Evolutionary conservation across 2,329 filamentous ascomycete species (phyloP), one percentile per base, ranked within the genome.

Genomic region (Colletotrichum sp.): DNA sequence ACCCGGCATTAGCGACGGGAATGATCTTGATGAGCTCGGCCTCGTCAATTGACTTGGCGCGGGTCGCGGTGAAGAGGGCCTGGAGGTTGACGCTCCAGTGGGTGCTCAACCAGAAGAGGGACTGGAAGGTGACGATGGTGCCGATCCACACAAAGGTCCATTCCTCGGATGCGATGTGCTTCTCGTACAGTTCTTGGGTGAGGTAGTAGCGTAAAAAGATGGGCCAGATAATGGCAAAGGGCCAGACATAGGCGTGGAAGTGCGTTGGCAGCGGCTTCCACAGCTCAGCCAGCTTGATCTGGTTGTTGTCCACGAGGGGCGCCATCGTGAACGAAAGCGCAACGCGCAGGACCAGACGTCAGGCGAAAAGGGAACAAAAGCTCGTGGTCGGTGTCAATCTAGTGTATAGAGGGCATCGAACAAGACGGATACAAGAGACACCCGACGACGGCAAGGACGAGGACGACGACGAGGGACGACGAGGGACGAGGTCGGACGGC

Each of bases 91-190:
- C 95, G 82, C 95, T 98, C 97, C 97, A 99, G 87, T 98, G 95
- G 62, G 97, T 99, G 87, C 94, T 96, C 77, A 99, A 90, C 96
- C 97, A 99, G 80, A 96, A 87, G 78, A 99, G 90, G 78, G 95
- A 93, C 88, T 99, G 97, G 72, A 94, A 82, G 13, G 96, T 98
- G 84, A 97, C 89, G 83, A 99, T 98, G 79, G 92, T 90, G 81
- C 94, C 96, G 79, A 94, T 91, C 93, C 95, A 99, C 77, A 99
- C 95, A 83, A 98, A 98, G 1, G 97, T 98, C 96, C 97, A 99
- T 89, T 99, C 97, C 80, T 94, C 93, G n/a, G 94, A 96, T 80
- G 94, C 92, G 78, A 99, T 97, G 87, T 98, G 93, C 83, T 93
- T 94, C 79, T 98, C 94, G 85, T 99, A 99, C 79, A 95, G 92